These are phyloP conservation scores for Spinellus fusiger DNA, from an alignment of 192 early-diverging fungal species.

Conservation along the genomic window DNA sequence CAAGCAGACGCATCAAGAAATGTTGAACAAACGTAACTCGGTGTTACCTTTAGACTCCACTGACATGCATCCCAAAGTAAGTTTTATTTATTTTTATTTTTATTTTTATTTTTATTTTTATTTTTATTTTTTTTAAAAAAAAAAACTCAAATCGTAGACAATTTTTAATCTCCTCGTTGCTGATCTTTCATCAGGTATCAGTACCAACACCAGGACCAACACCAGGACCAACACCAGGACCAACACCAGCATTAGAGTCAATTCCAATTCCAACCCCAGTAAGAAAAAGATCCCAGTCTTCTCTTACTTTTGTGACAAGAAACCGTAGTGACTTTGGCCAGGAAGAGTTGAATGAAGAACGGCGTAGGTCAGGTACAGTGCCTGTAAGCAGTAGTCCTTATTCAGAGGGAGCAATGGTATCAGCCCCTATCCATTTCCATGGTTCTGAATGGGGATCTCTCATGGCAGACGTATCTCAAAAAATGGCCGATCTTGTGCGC, in stretches of 20 bases:
- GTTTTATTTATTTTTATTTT: conserved; percentile 1
- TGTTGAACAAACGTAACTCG: background rate
- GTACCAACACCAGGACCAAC: too few relatives aligned
- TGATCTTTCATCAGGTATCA: too few relatives aligned
- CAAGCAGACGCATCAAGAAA: background rate
- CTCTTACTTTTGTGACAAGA: background rate
- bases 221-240: too few relatives aligned
- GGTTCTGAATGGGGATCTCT: conserved; percentile 5
- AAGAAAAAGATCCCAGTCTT: background rate
- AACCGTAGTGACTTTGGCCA: conserved; percentile 6
- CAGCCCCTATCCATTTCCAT: background rate
- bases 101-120: background rate
- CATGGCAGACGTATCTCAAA: conserved; percentile 9
- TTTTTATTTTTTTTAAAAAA: conserved; percentile 1
- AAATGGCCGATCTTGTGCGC: conserved; percentile 10
- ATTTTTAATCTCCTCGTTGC: too few relatives aligned
- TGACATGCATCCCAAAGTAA: background rate
- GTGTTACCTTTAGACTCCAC: background rate
- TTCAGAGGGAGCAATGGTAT: background rate
- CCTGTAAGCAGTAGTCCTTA: background rate
- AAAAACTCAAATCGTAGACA: background rate
- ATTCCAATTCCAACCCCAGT: background rate
- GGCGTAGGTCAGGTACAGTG: conserved; percentile 10
- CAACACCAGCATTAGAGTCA: too few relatives aligned
- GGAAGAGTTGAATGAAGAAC: conserved; percentile 11